A percentile compares a stretch with the other conserved stretches of the same genome.
These are phyloP conservation scores for Pilaira anomala DNA, from an alignment of 192 early-diverging fungal species.

Conservation along the genomic window DNA sequence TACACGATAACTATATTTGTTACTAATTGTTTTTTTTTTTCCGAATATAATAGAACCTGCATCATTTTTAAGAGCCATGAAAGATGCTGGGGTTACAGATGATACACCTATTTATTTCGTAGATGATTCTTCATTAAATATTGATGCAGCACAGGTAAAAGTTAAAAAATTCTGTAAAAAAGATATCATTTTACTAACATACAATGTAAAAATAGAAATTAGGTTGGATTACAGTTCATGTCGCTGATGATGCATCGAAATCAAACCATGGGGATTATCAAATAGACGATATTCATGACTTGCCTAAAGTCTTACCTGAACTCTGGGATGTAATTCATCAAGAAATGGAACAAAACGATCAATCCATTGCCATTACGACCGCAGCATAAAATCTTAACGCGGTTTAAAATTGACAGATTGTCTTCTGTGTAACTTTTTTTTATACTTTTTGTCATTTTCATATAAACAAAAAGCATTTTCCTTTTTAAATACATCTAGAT, in stretches of 20 bases:
- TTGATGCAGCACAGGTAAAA: conserved; percentile 56
- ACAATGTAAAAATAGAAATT: conserved; percentile 20
- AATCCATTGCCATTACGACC: not conserved
- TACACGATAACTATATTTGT: too few species aligned
- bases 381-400: not conserved
- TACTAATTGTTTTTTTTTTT: too few species aligned
- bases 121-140: conserved; percentile 69
- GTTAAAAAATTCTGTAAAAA: not conserved
- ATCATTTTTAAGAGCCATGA: conserved; percentile 62
- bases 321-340: conserved; percentile 40
- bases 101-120: conserved; percentile 66
- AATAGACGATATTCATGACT: conserved; percentile 57
- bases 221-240: conserved; percentile 50
- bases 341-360: not conserved
- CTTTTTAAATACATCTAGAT: too few species aligned
- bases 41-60: conserved; percentile 21
- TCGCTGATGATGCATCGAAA: conserved; percentile 41
- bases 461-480: too few species aligned
- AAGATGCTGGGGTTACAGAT: conserved; percentile 58
- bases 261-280: conserved; percentile 53
- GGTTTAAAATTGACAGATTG: too few species aligned
- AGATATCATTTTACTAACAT: not conserved
- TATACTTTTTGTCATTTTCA: too few species aligned
- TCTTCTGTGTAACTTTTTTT: too few species aligned
- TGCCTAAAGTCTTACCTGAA: conserved; percentile 59